phyloP scores from a whole-genome alignment of 2,329 filamentous ascomycete genomes.

The Fusarium zealandicum region DNA sequence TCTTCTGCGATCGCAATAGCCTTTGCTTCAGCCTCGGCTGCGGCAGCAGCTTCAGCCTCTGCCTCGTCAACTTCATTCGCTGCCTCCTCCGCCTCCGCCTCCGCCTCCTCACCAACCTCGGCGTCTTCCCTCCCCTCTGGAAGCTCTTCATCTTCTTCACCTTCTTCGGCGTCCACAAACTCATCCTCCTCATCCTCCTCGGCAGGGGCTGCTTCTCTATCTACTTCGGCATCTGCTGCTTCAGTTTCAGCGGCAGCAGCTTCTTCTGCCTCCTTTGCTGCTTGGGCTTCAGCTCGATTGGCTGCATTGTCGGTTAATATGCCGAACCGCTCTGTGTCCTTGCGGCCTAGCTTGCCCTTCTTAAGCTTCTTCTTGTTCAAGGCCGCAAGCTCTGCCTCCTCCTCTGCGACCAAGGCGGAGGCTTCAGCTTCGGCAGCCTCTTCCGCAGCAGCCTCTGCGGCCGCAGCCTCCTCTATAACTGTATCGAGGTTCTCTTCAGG shows the following conservation, averaged over 20 bases:
- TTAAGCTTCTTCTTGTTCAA: constrained; percentile 52
- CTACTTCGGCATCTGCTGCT: constrained; percentile 21
- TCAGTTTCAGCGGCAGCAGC: constrained; percentile 38
- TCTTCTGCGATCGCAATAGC: no score
- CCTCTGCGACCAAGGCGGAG: constrained; percentile 26
- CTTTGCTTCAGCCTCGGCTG: constrained; percentile 48
- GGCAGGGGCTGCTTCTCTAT: constrained; percentile 27
- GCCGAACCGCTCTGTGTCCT: constrained; percentile 36
- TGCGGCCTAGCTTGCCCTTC: constrained; percentile 36
- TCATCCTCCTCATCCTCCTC: constrained; percentile 10
- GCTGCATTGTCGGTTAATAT: constrained; percentile 35
- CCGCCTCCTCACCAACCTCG: neutral
- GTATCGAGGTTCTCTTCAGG: constrained; percentile 29
- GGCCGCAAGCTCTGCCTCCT: constrained; percentile 46
- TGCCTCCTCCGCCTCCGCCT: neutral
- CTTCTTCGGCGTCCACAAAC: constrained; percentile 8
- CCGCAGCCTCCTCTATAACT: constrained; percentile 13
- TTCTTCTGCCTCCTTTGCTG: constrained; percentile 34
- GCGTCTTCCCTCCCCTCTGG: constrained; percentile 16
- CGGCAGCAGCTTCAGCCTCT: constrained; percentile 6
- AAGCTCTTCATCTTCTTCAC: no score
- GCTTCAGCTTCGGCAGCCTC: constrained; percentile 38
- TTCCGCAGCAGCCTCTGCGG: constrained; percentile 17
- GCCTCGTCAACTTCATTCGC: constrained; percentile 44
- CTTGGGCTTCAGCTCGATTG: constrained; percentile 39